A percentile compares a stretch with the other conserved stretches of the same genome.
phyloP scores from a whole-genome alignment of 2,329 filamentous ascomycete species.

The Cladophialophora yegresii region DNA sequence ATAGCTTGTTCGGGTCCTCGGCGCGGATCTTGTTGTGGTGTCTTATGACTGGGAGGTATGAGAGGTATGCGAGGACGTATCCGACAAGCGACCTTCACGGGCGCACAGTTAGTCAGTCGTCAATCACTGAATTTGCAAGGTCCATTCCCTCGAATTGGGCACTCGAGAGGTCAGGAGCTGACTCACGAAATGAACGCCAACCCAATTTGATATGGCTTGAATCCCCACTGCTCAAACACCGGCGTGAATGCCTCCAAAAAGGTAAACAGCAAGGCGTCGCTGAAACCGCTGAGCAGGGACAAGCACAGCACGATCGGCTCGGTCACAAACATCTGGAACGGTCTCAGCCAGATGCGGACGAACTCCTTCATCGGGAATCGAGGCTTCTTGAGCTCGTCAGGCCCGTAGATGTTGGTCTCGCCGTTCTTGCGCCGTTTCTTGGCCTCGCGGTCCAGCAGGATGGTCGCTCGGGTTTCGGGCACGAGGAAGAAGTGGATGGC shows the following conservation, averaged over 20 bases:
- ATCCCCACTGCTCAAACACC: slow-evolving; percentile 63
- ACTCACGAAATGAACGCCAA: slow-evolving; percentile 57
- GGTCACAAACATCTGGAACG: slow-evolving; percentile 65
- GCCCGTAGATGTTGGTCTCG: slow-evolving; percentile 64
- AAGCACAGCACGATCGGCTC: slow-evolving; percentile 66
- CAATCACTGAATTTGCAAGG: not conserved
- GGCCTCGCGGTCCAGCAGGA: slow-evolving; percentile 61
- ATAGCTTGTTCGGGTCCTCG: slow-evolving; percentile 51
- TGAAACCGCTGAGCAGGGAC: slow-evolving; percentile 64
- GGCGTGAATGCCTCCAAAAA: slow-evolving; percentile 64
- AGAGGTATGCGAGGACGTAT: slow-evolving; percentile 59
- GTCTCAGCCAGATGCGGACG: slow-evolving; percentile 59
- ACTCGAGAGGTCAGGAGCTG: not conserved
- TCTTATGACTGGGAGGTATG: slow-evolving; percentile 57
- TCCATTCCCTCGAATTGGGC: not conserved
- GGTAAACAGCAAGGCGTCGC: slow-evolving; percentile 67
- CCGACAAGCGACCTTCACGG: slow-evolving; percentile 52
- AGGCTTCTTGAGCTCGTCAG: slow-evolving; percentile 56
- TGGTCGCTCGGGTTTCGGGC: slow-evolving; percentile 61
- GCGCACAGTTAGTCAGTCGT: not conserved
- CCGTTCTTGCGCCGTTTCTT: slow-evolving; percentile 56
- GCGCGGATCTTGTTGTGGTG: slow-evolving; percentile 47
- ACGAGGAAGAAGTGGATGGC: slow-evolving; percentile 53
- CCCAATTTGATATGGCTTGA: slow-evolving; percentile 53
- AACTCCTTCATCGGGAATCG: slow-evolving; percentile 63